These are phyloP conservation scores for Amanita rimosa DNA, from an alignment of 768 basidiomycete genomes.

Conservation along the genomic window DNA sequence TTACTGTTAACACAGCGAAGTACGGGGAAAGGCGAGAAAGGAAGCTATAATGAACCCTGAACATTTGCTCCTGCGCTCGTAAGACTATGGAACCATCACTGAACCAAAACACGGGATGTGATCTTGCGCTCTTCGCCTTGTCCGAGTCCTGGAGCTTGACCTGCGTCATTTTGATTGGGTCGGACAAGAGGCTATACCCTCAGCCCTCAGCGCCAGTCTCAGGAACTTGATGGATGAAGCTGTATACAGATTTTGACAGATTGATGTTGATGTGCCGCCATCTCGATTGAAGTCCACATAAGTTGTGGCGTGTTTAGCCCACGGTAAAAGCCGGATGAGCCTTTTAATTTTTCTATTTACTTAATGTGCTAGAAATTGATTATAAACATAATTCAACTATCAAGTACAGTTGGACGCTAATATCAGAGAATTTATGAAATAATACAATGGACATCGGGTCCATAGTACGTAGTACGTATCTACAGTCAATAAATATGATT, in stretches of 20 bases:
- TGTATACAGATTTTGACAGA: too few species aligned
- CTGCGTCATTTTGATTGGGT: neutral
- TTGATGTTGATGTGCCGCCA: too few species aligned
- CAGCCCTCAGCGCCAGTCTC: neutral
- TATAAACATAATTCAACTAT: too few species aligned
- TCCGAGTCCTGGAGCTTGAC: neutral
- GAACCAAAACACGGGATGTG: conserved; percentile 51
- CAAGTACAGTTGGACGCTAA: too few species aligned
- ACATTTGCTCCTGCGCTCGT: conserved; percentile 29
- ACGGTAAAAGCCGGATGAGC: too few species aligned
- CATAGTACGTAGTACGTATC: neutral
- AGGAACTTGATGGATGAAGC: neutral
- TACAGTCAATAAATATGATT: neutral
- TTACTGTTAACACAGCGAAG: conserved; percentile 12
- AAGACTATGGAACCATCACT: conserved; percentile 53
- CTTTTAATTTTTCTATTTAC: too few species aligned
- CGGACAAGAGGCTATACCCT: neutral
- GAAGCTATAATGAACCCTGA: conserved; percentile 46
- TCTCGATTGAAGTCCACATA: too few species aligned
- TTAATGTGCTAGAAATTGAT: too few species aligned
- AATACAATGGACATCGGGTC: neutral
- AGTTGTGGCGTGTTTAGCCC: too few species aligned
- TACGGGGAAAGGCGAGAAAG: conserved; percentile 39
- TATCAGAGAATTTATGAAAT: too few species aligned
- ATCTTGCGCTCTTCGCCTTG: neutral